Conservation (phyloP, 768 basidiomycete genomes). For the Paxillus rubicundulus region DNA sequence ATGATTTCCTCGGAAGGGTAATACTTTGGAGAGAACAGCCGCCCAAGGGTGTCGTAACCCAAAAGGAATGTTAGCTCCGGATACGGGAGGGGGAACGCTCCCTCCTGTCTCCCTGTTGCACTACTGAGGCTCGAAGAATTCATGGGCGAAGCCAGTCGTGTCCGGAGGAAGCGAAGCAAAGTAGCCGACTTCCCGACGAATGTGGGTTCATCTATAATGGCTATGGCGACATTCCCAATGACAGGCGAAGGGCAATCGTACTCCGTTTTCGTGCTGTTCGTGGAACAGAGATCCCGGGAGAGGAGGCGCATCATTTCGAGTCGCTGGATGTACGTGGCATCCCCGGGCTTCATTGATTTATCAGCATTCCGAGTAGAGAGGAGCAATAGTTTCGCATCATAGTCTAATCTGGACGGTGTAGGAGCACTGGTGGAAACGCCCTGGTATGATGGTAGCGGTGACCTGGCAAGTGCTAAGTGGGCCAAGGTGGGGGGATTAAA, state of each 20-base stretch:
- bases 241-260: constrained; percentile 3
- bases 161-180: constrained; percentile 51
- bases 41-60: constrained; percentile 82
- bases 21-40: constrained; percentile 74
- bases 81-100: constrained; percentile 5
- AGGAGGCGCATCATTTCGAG: constrained; percentile 85
- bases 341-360: constrained; percentile 66
- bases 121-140: background rate
- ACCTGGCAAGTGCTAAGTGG: constrained; percentile 72
- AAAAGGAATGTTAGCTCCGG: constrained; percentile 66
- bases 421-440: background rate
- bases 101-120: constrained; percentile 11
- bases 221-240: constrained; percentile 63
- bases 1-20: constrained; percentile 58
- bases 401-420: constrained; percentile 32
- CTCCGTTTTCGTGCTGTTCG: background rate
- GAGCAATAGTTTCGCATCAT: constrained; percentile 74
- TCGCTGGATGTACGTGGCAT: constrained; percentile 75
- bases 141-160: constrained; percentile 14
- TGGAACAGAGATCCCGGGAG: constrained; percentile 41
- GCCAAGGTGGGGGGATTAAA: constrained; percentile 92
- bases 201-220: constrained; percentile 81
- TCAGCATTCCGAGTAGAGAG: constrained; percentile 87
- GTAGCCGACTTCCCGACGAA: constrained; percentile 78
- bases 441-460: constrained; percentile 25